Evolutionary conservation across 202 grass and related monocot species (phyloP).

Genomic region (Dendrocalamus latiflorus): DNA sequence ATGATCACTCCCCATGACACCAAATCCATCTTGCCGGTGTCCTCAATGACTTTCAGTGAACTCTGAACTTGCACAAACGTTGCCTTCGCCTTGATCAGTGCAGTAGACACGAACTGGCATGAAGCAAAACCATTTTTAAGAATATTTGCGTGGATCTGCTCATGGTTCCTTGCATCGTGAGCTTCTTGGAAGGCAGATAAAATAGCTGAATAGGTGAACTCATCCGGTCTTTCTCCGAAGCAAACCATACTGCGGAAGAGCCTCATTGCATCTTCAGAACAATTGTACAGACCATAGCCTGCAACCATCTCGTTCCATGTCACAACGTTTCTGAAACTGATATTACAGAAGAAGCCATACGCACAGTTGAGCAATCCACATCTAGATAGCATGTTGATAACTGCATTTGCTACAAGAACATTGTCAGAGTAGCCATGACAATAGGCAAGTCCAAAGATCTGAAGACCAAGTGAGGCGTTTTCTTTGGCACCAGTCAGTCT

Average conservation of each 20-base stretch:
- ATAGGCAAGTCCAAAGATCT: constrained; percentile 42
- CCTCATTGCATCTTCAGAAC: constrained; percentile 25
- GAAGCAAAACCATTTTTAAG: constrained; percentile 42
- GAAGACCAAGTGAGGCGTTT: constrained; percentile 26
- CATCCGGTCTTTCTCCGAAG: constrained; percentile 15
- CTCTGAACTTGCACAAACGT: constrained; percentile 19
- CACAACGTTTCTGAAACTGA: constrained; percentile 26
- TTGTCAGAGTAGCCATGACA: constrained; percentile 26
- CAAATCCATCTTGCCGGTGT: constrained; percentile 27
- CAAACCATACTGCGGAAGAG: constrained; percentile 39
- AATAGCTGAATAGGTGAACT: constrained; percentile 50
- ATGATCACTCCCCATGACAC: constrained; percentile 48
- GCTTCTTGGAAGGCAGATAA: constrained; percentile 38
- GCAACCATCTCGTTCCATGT: constrained; percentile 60
- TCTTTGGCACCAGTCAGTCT: constrained; percentile 35
- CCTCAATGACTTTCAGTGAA: constrained; percentile 34
- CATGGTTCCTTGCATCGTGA: constrained; percentile 21
- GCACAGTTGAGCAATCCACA: constrained; percentile 28
- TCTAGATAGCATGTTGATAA: constrained; percentile 48
- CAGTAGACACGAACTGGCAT: constrained; percentile 40
- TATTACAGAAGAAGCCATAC: constrained; percentile 32
- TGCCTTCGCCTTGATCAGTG: constrained; percentile 40
- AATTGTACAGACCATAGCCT: constrained; percentile 32
- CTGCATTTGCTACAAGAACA: constrained; percentile 42
- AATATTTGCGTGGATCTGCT: constrained; percentile 39